Evolutionary conservation across 176 grass and related monocot genomes (phyloP).

Genomic region (Rhynchospora tenuis): DNA sequence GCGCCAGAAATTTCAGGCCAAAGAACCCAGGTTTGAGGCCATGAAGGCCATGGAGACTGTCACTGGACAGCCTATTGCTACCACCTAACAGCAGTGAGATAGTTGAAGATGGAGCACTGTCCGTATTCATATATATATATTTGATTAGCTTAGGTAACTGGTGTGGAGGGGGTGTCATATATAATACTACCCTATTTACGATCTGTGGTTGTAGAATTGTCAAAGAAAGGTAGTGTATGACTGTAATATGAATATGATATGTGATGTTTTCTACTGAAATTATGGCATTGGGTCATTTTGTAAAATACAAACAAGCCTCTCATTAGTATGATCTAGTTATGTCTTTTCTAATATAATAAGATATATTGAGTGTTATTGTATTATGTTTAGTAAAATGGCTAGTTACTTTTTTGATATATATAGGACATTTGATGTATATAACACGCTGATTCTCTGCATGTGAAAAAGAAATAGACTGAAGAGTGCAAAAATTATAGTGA

Average conservation of each 20-base stretch:
- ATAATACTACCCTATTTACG: too few relatives aligned
- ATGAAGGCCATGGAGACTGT: conserved; percentile 51
- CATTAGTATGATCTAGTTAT: not conserved
- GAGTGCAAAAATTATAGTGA: too few relatives aligned
- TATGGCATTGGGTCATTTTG: not conserved
- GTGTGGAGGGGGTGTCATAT: not conserved
- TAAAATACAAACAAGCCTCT: not conserved
- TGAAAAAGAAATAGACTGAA: not conserved
- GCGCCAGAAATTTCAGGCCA: conserved; percentile 77
- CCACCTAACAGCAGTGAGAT: conserved; percentile 17
- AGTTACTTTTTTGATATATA: not conserved
- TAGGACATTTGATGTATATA: not conserved
- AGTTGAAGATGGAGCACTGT: not conserved
- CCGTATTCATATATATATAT: not conserved
- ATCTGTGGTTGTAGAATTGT: too few relatives aligned
- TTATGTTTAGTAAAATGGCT: not conserved
- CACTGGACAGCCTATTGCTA: conserved; percentile 34
- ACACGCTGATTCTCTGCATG: not conserved
- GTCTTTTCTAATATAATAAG: not conserved
- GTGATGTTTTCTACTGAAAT: not conserved
- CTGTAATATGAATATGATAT: not conserved
- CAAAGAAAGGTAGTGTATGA: not conserved
- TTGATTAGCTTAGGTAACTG: not conserved
- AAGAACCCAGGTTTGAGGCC: conserved; percentile 77
- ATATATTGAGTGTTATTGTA: not conserved